Percentiles rank a stretch among this genome's conserved stretches.
Evolutionary conservation across 179 eudicot genomes (phyloP).

Genomic region (Nepenthes alata): DNA sequence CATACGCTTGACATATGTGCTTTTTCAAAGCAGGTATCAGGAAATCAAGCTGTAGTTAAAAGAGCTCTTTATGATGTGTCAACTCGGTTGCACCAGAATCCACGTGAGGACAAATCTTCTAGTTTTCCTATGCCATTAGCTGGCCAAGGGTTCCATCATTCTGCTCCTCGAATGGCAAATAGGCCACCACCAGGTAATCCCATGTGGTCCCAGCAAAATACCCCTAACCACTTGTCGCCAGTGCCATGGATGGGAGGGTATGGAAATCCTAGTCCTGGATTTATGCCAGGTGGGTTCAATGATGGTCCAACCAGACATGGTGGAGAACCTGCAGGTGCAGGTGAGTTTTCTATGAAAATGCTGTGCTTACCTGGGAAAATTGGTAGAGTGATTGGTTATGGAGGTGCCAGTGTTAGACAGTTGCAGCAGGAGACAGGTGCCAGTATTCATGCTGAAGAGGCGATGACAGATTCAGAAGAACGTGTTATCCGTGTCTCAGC

Average conservation of each 20-base stretch:
- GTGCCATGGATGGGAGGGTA: slow-evolving; percentile 40
- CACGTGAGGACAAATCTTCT: slow-evolving; percentile 63
- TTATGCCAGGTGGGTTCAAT: slow-evolving; percentile 27
- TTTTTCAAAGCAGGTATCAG: slow-evolving; percentile 43
- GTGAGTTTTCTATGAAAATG: slow-evolving; percentile 64
- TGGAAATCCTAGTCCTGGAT: slow-evolving; percentile 20
- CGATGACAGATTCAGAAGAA: slow-evolving; percentile 45
- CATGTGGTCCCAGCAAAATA: slow-evolving; percentile 29
- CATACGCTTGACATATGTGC: neutral
- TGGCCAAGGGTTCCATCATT: slow-evolving; percentile 33
- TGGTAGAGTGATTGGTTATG: slow-evolving; percentile 79
- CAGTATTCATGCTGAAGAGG: slow-evolving; percentile 57
- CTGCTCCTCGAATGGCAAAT: slow-evolving; percentile 31
- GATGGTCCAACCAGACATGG: slow-evolving; percentile 25
- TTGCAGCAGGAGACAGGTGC: slow-evolving; percentile 70
- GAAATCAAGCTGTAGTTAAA: slow-evolving; percentile 44
- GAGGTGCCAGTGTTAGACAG: slow-evolving; percentile 56
- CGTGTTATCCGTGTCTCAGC: slow-evolving; percentile 71
- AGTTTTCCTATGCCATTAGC: slow-evolving; percentile 26
- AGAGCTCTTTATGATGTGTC: slow-evolving; percentile 71
- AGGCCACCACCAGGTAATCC: slow-evolving; percentile 37
- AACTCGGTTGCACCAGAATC: slow-evolving; percentile 67
- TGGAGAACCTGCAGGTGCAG: slow-evolving; percentile 29
- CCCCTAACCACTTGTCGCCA: slow-evolving; percentile 34
- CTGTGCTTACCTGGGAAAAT: slow-evolving; percentile 55